Evolutionary conservation across 176 grass and related monocot species (phyloP).

Genomic region (Eleusine coracana): DNA sequence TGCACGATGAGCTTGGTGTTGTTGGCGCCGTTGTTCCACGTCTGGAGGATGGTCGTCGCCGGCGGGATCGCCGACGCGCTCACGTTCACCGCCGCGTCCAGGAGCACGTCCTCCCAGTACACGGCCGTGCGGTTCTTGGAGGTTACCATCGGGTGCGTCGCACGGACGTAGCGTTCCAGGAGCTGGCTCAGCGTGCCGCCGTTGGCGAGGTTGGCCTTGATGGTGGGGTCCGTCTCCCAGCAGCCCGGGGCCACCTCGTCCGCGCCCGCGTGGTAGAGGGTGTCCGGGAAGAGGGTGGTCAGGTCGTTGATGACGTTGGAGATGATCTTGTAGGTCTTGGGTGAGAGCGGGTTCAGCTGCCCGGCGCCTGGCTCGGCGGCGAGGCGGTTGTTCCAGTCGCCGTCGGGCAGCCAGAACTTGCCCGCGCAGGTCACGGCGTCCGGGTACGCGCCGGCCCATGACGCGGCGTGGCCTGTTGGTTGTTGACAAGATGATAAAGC

Average conservation of each 20-base stretch:
- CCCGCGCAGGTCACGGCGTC: conserved; percentile 65
- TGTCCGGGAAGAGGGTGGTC: conserved; percentile 71
- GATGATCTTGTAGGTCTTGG: conserved; percentile 76
- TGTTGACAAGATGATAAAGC: neutral
- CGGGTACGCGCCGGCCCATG: conserved; percentile 82
- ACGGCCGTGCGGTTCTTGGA: conserved; percentile 74
- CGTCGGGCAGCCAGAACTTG: conserved; percentile 72
- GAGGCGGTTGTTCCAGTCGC: conserved; percentile 40
- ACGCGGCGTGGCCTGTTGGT: conserved; percentile 67
- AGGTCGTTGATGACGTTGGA: conserved; percentile 68
- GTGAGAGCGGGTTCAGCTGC: conserved; percentile 77
- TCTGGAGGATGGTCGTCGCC: conserved; percentile 86
- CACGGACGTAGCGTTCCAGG: conserved; percentile 70
- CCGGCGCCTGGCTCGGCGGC: conserved; percentile 78
- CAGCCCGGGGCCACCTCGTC: conserved; percentile 82
- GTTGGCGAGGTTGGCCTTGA: conserved; percentile 42
- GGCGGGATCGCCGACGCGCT: conserved; percentile 48
- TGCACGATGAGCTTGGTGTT: conserved; percentile 85
- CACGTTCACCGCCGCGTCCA: conserved; percentile 66
- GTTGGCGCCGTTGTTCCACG: conserved; percentile 86
- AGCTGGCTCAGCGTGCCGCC: conserved; percentile 71
- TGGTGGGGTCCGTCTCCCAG: conserved; percentile 60
- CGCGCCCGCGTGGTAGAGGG: conserved; percentile 74
- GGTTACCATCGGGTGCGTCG: conserved; percentile 51
- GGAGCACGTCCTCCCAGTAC: conserved; percentile 92